Evolutionary conservation across 805 yeast species (phyloP), one percentile per base, ranked within the genome.

Genomic region (Zygosaccharomyces bisporus): DNA sequence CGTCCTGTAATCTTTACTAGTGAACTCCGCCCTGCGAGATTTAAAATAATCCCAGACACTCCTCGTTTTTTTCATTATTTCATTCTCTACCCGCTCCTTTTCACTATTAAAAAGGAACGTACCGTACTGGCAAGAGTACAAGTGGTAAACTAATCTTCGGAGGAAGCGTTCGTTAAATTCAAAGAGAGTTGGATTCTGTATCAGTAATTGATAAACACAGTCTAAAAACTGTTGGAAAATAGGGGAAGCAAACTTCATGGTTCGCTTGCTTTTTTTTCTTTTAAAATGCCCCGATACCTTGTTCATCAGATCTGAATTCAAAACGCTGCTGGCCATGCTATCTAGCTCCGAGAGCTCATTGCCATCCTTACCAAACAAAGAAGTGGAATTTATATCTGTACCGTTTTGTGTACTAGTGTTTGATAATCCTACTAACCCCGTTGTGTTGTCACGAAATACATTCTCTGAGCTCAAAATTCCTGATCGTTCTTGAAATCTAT

Each of bases 41-140:
- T 80, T 71, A 68, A 93, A 91, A 60, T 93, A 90, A 63, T 90
- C 95, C 98, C 98, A 90, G 1, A 85, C 96, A 10, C 91, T 80
- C 25, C 86, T 73, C 0, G 96, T 85, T 9, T 72, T 68, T 2
- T 64, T 54, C 6, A 56, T 60, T 1, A 79, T 63, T 8, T 71
- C 61, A 20, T 70, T 64, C n/a, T 66, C 67, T 6, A 67, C 55
- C 43, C 80, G 67, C 47, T 87, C 95, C 39, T 65, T 62, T 58
- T 93, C 96, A 35, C 76, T 74, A 57, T 93, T 83, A 53, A 77
- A 80, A 42, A 93, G 62, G 56, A 93, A 93, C 1, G 95, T 81
- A 3, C 98, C 98, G 64, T 89, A 93, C 63, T 93, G 98, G 56
- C 98, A 89, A 1, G 97, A 86, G 58, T 89, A 87, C 39, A 85